A percentile compares a stretch with the other conserved stretches of the same genome.
Conservation (phyloP, 805 yeast genomes). For the Tetrapisispora namnaoensis region DNA sequence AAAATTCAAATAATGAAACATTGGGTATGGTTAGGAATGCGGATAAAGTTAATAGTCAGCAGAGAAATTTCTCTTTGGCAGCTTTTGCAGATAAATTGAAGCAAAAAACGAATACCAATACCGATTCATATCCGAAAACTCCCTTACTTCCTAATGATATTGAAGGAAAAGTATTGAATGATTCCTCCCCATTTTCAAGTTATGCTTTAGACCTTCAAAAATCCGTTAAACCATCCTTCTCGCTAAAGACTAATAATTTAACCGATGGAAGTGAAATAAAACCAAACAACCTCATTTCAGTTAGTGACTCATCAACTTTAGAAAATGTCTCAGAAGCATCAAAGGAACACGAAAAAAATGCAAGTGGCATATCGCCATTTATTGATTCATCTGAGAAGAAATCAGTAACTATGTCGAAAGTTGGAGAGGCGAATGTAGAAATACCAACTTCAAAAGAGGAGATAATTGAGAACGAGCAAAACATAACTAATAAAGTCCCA, state of each 20-base stretch:
- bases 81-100: constrained; percentile 21
- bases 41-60: neutral
- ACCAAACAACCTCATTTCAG: neutral
- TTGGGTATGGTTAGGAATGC: neutral
- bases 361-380: too few relatives aligned
- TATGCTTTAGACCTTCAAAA: constrained; percentile 16
- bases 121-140: neutral
- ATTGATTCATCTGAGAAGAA: too few relatives aligned
- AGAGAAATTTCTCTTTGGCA: constrained; percentile 10
- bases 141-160: neutral
- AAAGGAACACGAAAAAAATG: too few relatives aligned
- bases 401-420: too few relatives aligned
- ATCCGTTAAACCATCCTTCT: constrained; percentile 7
- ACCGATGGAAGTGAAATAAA: neutral
- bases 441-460: neutral
- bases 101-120: constrained; percentile 17
- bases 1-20: neutral
- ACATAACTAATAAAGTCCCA: neutral
- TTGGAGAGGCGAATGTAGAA: too few relatives aligned
- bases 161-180: neutral
- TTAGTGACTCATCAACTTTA: too few relatives aligned
- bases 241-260: neutral
- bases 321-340: too few relatives aligned
- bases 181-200: constrained; percentile 20
- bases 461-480: neutral